These are phyloP conservation scores for Antarctomyces pellizariae DNA, from an alignment of 495 filamentous ascomycete genomes.

Conservation along the genomic window DNA sequence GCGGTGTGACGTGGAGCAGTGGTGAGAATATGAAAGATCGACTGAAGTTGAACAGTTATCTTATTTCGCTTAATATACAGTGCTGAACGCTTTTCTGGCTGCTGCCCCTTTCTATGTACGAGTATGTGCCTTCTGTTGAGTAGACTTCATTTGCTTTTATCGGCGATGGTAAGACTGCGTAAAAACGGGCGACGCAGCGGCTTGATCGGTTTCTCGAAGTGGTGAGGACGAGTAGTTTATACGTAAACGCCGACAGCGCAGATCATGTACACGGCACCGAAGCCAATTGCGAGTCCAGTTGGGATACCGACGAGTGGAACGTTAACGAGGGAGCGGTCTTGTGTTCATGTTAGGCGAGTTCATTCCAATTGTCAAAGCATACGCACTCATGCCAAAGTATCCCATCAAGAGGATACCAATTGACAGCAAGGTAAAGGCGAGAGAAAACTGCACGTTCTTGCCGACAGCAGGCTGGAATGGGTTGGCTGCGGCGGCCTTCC, in stretches of 20 bases:
- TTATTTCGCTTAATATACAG: slow-evolving; percentile 8
- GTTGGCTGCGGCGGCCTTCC: slow-evolving; percentile 66
- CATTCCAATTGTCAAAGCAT: slow-evolving; percentile 2
- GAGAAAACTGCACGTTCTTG: slow-evolving; percentile 63
- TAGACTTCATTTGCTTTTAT: slow-evolving; percentile 6
- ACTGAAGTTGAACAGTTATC: slow-evolving; percentile 1
- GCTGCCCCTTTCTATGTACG: too few species aligned
- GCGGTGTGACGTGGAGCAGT: neutral
- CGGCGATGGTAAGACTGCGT: neutral
- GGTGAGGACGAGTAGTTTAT: slow-evolving; percentile 36
- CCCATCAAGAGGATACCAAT: slow-evolving; percentile 40
- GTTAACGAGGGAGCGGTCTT: slow-evolving; percentile 70
- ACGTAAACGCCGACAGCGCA: slow-evolving; percentile 98
- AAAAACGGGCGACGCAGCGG: too few species aligned
- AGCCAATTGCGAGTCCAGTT: slow-evolving; percentile 69
- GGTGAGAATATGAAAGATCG: neutral
- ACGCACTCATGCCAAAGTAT: slow-evolving; percentile 65
- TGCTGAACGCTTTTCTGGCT: too few species aligned
- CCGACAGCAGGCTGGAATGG: slow-evolving; percentile 61
- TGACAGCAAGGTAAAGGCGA: slow-evolving; percentile 58
- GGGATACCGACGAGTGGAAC: slow-evolving; percentile 63
- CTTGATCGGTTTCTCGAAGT: too few species aligned
- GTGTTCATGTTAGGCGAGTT: slow-evolving; percentile 1
- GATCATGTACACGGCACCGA: slow-evolving; percentile 93
- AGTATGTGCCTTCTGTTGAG: slow-evolving; percentile 9